These are phyloP conservation scores for Tuctoria greenei DNA, from an alignment of 176 grass and related monocot genomes.

Conservation along the genomic window DNA sequence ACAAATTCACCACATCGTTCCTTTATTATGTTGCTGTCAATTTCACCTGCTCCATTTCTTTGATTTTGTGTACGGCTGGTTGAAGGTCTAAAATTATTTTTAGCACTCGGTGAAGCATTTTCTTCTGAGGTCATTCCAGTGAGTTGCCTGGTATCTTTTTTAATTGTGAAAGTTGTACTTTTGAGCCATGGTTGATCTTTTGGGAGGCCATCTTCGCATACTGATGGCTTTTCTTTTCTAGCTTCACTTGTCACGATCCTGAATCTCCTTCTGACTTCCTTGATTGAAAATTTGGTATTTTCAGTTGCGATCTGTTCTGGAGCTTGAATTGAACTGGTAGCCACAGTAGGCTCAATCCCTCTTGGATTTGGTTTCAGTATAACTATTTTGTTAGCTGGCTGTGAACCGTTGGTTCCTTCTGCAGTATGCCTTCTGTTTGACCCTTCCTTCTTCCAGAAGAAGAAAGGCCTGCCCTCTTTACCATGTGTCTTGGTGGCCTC, in stretches of 20 bases:
- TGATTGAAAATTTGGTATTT: slow-evolving; percentile 73
- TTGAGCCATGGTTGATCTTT: slow-evolving; percentile 30
- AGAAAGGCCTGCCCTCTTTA: slow-evolving; percentile 44
- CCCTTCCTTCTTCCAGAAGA: slow-evolving; percentile 75
- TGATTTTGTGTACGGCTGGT: slow-evolving; percentile 30
- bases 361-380: slow-evolving; percentile 76
- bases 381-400: slow-evolving; percentile 68
- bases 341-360: slow-evolving; percentile 2
- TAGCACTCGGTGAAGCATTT: not conserved
- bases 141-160: slow-evolving; percentile 23
- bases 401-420: slow-evolving; percentile 38
- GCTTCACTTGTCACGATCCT: slow-evolving; percentile 52
- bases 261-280: slow-evolving; percentile 76
- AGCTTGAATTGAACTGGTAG: slow-evolving; percentile 27
- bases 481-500: slow-evolving; percentile 28
- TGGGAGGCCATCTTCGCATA: slow-evolving; percentile 30
- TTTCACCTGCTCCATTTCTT: not conserved
- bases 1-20: slow-evolving; percentile 29
- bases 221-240: slow-evolving; percentile 38
- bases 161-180: slow-evolving; percentile 45
- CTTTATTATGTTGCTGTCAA: slow-evolving; percentile 27
- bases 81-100: slow-evolving; percentile 1
- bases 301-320: slow-evolving; percentile 41
- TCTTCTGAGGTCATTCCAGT: not conserved
- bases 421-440: slow-evolving; percentile 17